Evolutionary conservation across 306 rosid genomes (phyloP), one percentile per base, ranked within the genome.

Genomic region (Lathyrus oleraceus): DNA sequence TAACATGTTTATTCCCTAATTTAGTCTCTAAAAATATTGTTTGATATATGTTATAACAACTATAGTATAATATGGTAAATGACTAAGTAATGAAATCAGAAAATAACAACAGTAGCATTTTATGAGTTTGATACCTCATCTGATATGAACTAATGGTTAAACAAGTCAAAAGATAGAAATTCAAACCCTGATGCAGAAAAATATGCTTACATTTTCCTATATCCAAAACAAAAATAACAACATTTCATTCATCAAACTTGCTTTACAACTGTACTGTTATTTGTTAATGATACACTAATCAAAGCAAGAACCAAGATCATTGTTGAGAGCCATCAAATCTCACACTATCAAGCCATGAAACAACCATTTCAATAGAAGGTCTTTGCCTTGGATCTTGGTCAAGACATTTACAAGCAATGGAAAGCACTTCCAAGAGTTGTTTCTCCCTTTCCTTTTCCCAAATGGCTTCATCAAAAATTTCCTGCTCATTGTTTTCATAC

Each of bases 301-400:
- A 73, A 74, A 67, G 66, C 70, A 74, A 59, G 64, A 71, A 71
- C 68, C 23, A 67, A 58, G 32, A 61, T 69, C 75, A 84, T 27
- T 77, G 83, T 65, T 61, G 76, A 63, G 44, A 67, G 47, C 27
- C 79, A 61, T 78, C 76, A 74, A 71, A 85, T 63, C 77, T 82
- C n/a, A 84, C 78, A 82, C 78, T 75, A 71, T 84, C 88, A 72
- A 90, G 93, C 93, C 87, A 80, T 11, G 80, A 84, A 72, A 84
- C 88, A 74, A 85, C 93, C 59, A 73, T 82, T 79, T 85, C 89
- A 67, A 87, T 90, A 28, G 71, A 78, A n/a, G 93, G 96, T 51
- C 96, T 85, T 72, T 79, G 83, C 70, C 92, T 85, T 42, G 96
- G 96, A 82, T 85, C 83, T 67, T 83, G 86, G 70, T 84, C 81